Evolutionary conservation across 2,329 filamentous ascomycete species (phyloP).

Genomic region (Aulographum hederae): DNA sequence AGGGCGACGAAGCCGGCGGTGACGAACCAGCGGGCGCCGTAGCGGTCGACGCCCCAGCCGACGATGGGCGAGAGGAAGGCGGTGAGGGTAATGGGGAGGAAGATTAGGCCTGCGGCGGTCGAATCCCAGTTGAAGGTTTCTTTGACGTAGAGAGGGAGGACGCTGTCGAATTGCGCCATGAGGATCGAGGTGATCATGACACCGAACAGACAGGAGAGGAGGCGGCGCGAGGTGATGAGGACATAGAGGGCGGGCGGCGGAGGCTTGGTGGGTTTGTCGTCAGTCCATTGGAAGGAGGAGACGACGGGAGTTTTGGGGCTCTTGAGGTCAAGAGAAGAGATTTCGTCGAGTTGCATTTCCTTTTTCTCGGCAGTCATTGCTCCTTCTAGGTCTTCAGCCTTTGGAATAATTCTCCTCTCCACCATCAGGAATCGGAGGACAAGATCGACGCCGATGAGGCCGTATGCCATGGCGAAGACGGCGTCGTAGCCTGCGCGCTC

Average conservation of each 20-base stretch:
- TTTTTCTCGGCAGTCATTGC: constrained; percentile 2
- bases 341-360: neutral
- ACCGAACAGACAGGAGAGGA: constrained; percentile 39
- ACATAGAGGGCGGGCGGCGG: constrained; percentile 15
- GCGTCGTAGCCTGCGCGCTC: constrained; percentile 40
- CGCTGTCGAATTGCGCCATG: constrained; percentile 36
- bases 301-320: neutral
- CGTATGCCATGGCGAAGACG: constrained; percentile 35
- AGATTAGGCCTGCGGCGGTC: constrained; percentile 35
- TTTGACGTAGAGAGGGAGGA: constrained; percentile 34
- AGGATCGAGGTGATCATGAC: constrained; percentile 31
- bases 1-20: constrained; percentile 38
- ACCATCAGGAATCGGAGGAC: constrained; percentile 35
- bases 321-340: neutral
- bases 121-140: constrained; percentile 33
- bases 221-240: constrained; percentile 36
- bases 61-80: constrained; percentile 3
- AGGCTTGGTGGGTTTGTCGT: neutral
- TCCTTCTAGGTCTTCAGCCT: constrained; percentile 10
- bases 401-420: constrained; percentile 32
- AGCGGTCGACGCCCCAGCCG: constrained; percentile 23
- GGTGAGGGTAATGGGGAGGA: constrained; percentile 27
- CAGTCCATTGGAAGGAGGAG: neutral
- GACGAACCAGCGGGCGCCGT: constrained; percentile 12
- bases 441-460: constrained; percentile 34